phyloP scores from a whole-genome alignment of 306 rosid genomes.

The Trichosanthes cucumerina region DNA sequence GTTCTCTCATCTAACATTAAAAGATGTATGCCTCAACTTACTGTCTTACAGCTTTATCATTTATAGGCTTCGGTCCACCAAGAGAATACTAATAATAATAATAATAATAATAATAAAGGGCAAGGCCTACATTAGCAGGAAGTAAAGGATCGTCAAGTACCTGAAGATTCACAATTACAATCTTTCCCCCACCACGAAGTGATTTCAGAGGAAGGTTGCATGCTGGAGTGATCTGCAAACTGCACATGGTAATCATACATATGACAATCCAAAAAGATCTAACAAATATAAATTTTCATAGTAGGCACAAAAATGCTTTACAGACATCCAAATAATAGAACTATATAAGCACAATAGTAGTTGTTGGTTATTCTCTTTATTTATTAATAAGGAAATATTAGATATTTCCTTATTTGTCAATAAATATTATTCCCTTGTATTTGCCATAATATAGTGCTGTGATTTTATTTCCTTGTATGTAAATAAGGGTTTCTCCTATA shows the following conservation, averaged over 20 bases:
- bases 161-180: conserved; percentile 94
- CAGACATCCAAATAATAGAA: conserved; percentile 1
- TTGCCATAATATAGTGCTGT: no score
- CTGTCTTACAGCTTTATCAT: background rate
- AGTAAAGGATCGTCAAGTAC: conserved; percentile 22
- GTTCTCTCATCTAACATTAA: background rate
- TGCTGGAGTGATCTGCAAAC: conserved; percentile 98
- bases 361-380: no score
- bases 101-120: background rate
- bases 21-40: background rate
- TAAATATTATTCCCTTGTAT: no score
- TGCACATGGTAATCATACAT: conserved; percentile 34
- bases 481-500: no score
- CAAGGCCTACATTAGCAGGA: background rate
- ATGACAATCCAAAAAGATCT: conserved; percentile 14
- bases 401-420: no score
- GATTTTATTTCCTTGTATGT: no score
- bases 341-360: background rate
- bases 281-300: conserved; percentile 11
- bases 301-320: background rate
- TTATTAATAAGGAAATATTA: no score
- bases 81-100: background rate
- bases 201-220: conserved; percentile 94
- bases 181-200: conserved; percentile 90
- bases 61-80: background rate